Evolutionary conservation across 129 eudicot genomes (phyloP).

Genomic region (Helianthus tuberosus): DNA sequence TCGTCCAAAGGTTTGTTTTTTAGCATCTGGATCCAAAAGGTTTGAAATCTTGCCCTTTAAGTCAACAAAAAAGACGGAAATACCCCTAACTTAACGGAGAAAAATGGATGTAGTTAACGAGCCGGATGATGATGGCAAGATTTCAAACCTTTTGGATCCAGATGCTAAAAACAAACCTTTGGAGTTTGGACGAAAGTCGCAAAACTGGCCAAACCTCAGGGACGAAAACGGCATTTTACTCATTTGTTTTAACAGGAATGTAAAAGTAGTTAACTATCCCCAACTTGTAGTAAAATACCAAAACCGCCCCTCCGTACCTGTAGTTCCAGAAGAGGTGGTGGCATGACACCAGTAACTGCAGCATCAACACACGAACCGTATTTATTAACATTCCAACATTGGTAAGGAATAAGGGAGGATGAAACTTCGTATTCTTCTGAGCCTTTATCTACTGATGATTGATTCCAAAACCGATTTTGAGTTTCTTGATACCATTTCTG

Average conservation of each 20-base stretch:
- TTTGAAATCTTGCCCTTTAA: too few species aligned
- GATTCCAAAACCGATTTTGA: slow-evolving; percentile 62
- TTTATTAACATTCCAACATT: slow-evolving; percentile 92
- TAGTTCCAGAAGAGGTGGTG: slow-evolving; percentile 89
- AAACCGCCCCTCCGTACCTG: slow-evolving; percentile 52
- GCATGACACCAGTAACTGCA: slow-evolving; percentile 94
- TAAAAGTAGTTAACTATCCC: neutral
- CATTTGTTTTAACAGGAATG: neutral
- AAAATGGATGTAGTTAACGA: too few species aligned
- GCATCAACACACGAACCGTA: slow-evolving; percentile 94
- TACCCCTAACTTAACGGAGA: too few species aligned
- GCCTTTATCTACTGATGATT: slow-evolving; percentile 34
- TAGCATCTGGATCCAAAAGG: too few species aligned
- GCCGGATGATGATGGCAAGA: too few species aligned
- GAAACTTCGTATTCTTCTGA: slow-evolving; percentile 51
- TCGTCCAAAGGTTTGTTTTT: too few species aligned
- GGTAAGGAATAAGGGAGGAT: slow-evolving; percentile 69
- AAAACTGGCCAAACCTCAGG: too few species aligned
- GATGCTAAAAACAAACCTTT: too few species aligned
- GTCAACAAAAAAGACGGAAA: too few species aligned
- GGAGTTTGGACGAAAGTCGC: too few species aligned
- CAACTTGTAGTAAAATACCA: slow-evolving; percentile 4
- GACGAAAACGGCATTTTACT: too few species aligned
- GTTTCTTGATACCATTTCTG: slow-evolving; percentile 69
- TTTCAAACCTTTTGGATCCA: too few species aligned